Evolutionary conservation across 2,329 filamentous ascomycete species (phyloP), one percentile per base, ranked within the genome.

Genomic region (Leptographium procerum): DNA sequence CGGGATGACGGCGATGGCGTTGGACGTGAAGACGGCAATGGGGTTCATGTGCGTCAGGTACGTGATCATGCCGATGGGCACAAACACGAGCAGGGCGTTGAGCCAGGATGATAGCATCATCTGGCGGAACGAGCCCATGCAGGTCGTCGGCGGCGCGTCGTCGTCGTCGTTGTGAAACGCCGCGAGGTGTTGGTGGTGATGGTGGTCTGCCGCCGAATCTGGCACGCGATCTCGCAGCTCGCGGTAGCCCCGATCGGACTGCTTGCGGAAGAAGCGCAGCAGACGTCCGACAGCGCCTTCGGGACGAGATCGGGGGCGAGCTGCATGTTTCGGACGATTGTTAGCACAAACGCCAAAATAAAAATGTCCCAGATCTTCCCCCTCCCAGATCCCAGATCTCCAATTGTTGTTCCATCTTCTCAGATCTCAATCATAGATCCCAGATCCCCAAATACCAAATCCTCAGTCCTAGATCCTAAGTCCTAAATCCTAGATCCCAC

Each of bases 31-130:
- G 61, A 88, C 73, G 59, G 87, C 72, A 54, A 80, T 84, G 28
- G 84, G 80, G 57, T 76, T 77, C 58, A 83, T 67, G 60, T 76
- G 74, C 14, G 71, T 65, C 29, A 83, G 69, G 58, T 79, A 74
- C 57, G 84, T 77, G 59, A 79, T 78, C 65, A 92, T 91, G 65
- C 88, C 89, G 56, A 88, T 77, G n/a, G 88, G 89, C 40, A 92
- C 88, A 66, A 91, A 91, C 57, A 91, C 72, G 62, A 92, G 75
- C 65, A 91, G 75, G 56, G 88, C 65, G 69, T 91, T 92, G 73
- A 91, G 75, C 81, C 85, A 89, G 74, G 85, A 90, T 67, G 88
- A 83, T 52, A 84, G 79, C 61, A 91, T 65, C 67, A 83, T 83
- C 68, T 75, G 48, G 26, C 53, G 58, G 40, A 61, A 33, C n/a